phyloP scores from a whole-genome alignment of 768 basidiomycete species.

The Lyophyllum shimeji region DNA sequence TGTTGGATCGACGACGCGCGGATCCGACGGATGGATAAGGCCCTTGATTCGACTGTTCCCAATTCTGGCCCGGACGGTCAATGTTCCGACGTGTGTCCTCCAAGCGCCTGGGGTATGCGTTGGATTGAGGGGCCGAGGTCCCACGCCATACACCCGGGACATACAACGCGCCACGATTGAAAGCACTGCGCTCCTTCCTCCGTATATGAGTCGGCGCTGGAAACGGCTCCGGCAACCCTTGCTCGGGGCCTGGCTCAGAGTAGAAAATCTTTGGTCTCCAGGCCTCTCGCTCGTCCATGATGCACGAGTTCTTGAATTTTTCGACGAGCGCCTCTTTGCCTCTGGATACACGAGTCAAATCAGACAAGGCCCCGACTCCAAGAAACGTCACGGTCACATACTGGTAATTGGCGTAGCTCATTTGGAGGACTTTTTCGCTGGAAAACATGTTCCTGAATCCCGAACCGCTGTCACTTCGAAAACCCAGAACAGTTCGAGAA shows the following conservation, averaged over 20 bases:
- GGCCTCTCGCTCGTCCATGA: slow-evolving; percentile 83
- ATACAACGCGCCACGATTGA: slow-evolving; percentile 73
- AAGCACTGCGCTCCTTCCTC: slow-evolving; percentile 80
- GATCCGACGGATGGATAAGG: neutral
- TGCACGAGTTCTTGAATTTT: slow-evolving; percentile 88
- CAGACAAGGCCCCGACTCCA: neutral
- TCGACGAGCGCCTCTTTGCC: slow-evolving; percentile 90
- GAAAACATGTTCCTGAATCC: slow-evolving; percentile 84
- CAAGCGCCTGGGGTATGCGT: slow-evolving; percentile 15
- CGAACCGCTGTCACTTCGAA: slow-evolving; percentile 6
- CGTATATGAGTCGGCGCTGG: slow-evolving; percentile 79
- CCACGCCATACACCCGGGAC: slow-evolving; percentile 31
- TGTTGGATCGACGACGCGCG: slow-evolving; percentile 7
- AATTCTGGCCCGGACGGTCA: slow-evolving; percentile 8
- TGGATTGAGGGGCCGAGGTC: slow-evolving; percentile 9
- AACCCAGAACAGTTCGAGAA: neutral
- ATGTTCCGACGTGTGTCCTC: slow-evolving; percentile 11
- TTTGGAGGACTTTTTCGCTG: slow-evolving; percentile 86
- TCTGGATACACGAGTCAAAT: slow-evolving; percentile 34
- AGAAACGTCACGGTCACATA: slow-evolving; percentile 36
- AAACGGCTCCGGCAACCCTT: slow-evolving; percentile 79
- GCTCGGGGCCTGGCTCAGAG: slow-evolving; percentile 64
- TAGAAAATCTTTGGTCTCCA: slow-evolving; percentile 88
- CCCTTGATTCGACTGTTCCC: neutral
- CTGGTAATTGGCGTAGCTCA: slow-evolving; percentile 94